A percentile compares a stretch with the other conserved stretches of the same genome.
These are phyloP conservation scores for Kandelia obovata DNA, from an alignment of 345 rosid genomes.

Conservation along the genomic window DNA sequence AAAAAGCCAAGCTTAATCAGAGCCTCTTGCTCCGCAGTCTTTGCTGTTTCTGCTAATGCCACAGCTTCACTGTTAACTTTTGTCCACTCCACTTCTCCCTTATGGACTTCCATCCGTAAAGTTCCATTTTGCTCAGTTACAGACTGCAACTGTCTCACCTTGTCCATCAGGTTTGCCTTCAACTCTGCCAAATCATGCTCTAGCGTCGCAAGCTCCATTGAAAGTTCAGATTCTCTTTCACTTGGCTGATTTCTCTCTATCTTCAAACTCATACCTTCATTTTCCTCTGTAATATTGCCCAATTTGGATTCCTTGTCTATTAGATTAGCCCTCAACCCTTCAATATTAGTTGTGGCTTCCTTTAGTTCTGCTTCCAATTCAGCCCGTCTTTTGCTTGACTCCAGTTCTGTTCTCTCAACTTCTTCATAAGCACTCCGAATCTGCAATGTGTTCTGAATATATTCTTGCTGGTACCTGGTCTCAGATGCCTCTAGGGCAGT, in stretches of 20 bases:
- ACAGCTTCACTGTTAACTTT: slow-evolving; percentile 43
- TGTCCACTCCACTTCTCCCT: slow-evolving; percentile 44
- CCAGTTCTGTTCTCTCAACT: slow-evolving; percentile 50
- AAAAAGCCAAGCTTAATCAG: slow-evolving; percentile 50
- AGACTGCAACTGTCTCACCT: slow-evolving; percentile 48
- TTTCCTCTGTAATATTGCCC: slow-evolving; percentile 69
- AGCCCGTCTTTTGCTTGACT: slow-evolving; percentile 51
- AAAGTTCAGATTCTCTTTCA: slow-evolving; percentile 40
- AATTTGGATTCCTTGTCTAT: slow-evolving; percentile 82
- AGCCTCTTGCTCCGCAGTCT: slow-evolving; percentile 61
- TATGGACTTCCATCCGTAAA: slow-evolving; percentile 50
- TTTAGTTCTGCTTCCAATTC: slow-evolving; percentile 53
- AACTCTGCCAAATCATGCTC: slow-evolving; percentile 50
- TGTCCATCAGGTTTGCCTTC: slow-evolving; percentile 46
- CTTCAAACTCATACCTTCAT: slow-evolving; percentile 49
- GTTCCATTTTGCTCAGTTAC: slow-evolving; percentile 47
- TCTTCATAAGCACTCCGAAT: slow-evolving; percentile 78
- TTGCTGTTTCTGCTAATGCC: slow-evolving; percentile 43
- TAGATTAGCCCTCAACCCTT: slow-evolving; percentile 65
- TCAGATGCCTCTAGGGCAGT: slow-evolving; percentile 71
- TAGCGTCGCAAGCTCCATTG: slow-evolving; percentile 45
- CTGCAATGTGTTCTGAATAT: slow-evolving; percentile 77
- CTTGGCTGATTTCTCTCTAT: slow-evolving; percentile 35
- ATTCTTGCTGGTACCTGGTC: slow-evolving; percentile 80
- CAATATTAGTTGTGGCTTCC: slow-evolving; percentile 39